A percentile compares a stretch with the other conserved stretches of the same genome.
Conservation (phyloP, 306 rosid species). For the Prunus mira region DNA sequence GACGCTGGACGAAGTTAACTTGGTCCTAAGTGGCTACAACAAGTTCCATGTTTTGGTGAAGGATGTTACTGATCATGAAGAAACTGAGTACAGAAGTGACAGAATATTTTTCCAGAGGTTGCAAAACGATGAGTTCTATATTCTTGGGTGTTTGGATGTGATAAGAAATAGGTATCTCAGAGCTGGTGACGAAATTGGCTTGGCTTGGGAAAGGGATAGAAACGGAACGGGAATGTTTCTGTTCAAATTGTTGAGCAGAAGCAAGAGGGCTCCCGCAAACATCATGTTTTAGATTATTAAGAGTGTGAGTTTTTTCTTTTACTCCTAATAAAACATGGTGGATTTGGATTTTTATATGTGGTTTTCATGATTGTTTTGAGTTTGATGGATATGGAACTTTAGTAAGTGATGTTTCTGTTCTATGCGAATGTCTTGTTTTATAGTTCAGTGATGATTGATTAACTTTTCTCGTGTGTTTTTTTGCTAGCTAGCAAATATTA, state of each 20-base stretch:
- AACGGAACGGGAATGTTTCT: not conserved
- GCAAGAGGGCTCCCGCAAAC: not conserved
- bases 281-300: not conserved
- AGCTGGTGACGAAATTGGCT: not conserved
- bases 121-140: not conserved
- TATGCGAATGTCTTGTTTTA: not conserved
- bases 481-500: no score
- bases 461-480: no score
- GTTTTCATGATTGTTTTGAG: not conserved
- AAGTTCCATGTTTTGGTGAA: not conserved
- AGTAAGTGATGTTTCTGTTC: not conserved
- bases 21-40: not conserved
- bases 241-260: not conserved
- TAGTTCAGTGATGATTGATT: not conserved
- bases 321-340: no score
- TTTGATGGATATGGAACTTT: not conserved
- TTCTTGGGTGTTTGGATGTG: not conserved
- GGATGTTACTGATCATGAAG: not conserved
- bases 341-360: no score
- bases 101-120: not conserved
- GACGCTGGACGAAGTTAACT: not conserved
- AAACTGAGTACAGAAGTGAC: not conserved
- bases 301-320: no score
- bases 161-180: not conserved
- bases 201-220: not conserved